These are phyloP conservation scores for Physaria fendleri DNA, from an alignment of 345 rosid species.

Conservation along the genomic window DNA sequence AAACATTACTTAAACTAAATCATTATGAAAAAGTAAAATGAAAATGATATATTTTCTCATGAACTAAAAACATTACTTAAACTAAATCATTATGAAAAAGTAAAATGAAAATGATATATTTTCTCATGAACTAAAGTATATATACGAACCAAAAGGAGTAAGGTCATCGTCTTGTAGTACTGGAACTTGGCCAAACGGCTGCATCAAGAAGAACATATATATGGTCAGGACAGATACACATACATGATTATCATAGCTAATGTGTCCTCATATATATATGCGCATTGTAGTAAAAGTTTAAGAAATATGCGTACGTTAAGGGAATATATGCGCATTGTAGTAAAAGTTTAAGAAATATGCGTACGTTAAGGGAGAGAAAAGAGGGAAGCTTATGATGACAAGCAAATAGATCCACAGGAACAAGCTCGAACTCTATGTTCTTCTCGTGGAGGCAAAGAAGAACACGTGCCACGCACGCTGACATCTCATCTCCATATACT, in stretches of 20 bases:
- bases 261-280: too few species aligned
- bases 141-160: conserved; percentile 52
- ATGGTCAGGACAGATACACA: not conserved
- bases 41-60: too few species aligned
- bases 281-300: too few species aligned
- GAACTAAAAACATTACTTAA: not conserved
- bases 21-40: too few species aligned
- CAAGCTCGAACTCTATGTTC: conserved; percentile 56
- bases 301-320: too few species aligned
- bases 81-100: not conserved
- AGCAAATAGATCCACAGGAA: conserved; percentile 55
- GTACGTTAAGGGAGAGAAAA: conserved; percentile 60
- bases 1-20: too few species aligned
- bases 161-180: conserved; percentile 76
- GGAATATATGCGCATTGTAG: not conserved
- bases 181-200: conserved; percentile 88
- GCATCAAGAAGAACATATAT: conserved; percentile 8
- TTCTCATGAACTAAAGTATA: too few species aligned
- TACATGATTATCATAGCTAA: too few species aligned
- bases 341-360: not conserved
- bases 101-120: too few species aligned
- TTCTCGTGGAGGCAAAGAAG: conserved; percentile 68
- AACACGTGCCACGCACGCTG: conserved; percentile 61
- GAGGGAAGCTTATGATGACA: conserved; percentile 59
- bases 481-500: conserved; percentile 63